A percentile compares a stretch with the other conserved stretches of the same genome.
These are phyloP conservation scores for Saccharomycodes ludwigii DNA, from an alignment of 805 yeast species.

Conservation along the genomic window DNA sequence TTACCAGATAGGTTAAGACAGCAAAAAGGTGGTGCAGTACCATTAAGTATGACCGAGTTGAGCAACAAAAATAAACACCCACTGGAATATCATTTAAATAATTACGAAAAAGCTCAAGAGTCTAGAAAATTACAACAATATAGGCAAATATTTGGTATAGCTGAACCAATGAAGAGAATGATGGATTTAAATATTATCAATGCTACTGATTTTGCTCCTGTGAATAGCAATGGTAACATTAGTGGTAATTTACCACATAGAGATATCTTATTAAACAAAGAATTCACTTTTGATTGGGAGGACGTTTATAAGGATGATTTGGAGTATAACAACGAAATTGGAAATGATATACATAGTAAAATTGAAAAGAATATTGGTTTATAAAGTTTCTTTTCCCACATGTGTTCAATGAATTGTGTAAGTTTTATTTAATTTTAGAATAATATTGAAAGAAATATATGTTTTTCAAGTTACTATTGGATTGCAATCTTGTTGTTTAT, in stretches of 20 bases:
- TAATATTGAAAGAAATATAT: no score
- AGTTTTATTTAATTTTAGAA: no score
- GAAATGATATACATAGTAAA: slow-evolving; percentile 55
- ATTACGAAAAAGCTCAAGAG: slow-evolving; percentile 73
- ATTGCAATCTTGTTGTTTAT: no score
- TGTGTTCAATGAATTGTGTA: no score
- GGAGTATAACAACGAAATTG: slow-evolving; percentile 22
- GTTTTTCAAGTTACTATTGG: no score
- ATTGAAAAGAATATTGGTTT: slow-evolving; percentile 55
- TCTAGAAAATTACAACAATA: slow-evolving; percentile 62
- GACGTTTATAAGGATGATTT: slow-evolving; percentile 56
- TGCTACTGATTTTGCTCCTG: slow-evolving; percentile 57
- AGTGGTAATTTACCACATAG: slow-evolving; percentile 45
- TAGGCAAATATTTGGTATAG: slow-evolving; percentile 79
- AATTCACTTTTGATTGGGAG: slow-evolving; percentile 80
- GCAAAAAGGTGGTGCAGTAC: slow-evolving; percentile 47
- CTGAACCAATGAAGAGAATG: slow-evolving; percentile 82
- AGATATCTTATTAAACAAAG: slow-evolving; percentile 72
- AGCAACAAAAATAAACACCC: slow-evolving; percentile 64
- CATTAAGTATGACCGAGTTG: slow-evolving; percentile 38
- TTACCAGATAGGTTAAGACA: slow-evolving; percentile 58
- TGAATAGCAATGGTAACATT: slow-evolving; percentile 29
- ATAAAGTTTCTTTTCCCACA: slow-evolving; percentile 13
- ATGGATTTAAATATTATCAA: slow-evolving; percentile 78
- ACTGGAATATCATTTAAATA: slow-evolving; percentile 55